Evolutionary conservation across 2,329 filamentous ascomycete genomes (phyloP).

Genomic region (Talaromyces sp.): DNA sequence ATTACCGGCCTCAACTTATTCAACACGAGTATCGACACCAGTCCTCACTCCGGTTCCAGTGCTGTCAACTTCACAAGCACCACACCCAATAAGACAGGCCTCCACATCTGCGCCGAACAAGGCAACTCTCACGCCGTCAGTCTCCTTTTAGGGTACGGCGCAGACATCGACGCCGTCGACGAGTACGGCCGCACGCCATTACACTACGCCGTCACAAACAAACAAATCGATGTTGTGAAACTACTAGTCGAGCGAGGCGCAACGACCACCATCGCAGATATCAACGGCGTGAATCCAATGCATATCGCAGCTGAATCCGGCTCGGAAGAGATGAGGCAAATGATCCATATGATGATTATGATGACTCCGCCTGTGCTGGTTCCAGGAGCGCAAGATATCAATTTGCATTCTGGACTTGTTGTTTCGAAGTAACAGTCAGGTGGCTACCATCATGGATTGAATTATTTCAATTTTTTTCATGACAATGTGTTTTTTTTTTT

Average conservation of each 20-base stretch:
- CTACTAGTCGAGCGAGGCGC: constrained; percentile 4
- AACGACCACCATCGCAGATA: not conserved
- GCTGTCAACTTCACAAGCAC: not conserved
- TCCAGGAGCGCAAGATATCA: not conserved
- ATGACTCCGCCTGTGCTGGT: constrained; percentile 2
- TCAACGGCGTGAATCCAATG: constrained; percentile 2
- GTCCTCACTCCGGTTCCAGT: not conserved
- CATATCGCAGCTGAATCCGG: constrained; percentile 7
- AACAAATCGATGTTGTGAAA: not conserved
- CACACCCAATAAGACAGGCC: constrained; percentile 6
- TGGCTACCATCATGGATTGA: too few relatives aligned
- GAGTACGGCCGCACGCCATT: constrained; percentile 8
- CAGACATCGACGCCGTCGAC: constrained; percentile 5
- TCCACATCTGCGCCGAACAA: constrained; percentile 9
- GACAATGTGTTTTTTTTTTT: not conserved
- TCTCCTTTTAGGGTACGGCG: constrained; percentile 3
- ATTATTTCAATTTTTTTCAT: not conserved
- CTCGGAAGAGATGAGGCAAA: constrained; percentile 3
- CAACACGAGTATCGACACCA: constrained; percentile 1
- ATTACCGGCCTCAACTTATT: not conserved
- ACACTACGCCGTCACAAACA: constrained; percentile 9
- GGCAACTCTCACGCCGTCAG: constrained; percentile 2
- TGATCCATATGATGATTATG: constrained; percentile 9
- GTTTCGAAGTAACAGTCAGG: not conserved
- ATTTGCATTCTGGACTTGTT: not conserved